Evolutionary conservation across 345 rosid species (phyloP), one percentile per base, ranked within the genome.

Genomic region (Bruguiera gymnorhiza): DNA sequence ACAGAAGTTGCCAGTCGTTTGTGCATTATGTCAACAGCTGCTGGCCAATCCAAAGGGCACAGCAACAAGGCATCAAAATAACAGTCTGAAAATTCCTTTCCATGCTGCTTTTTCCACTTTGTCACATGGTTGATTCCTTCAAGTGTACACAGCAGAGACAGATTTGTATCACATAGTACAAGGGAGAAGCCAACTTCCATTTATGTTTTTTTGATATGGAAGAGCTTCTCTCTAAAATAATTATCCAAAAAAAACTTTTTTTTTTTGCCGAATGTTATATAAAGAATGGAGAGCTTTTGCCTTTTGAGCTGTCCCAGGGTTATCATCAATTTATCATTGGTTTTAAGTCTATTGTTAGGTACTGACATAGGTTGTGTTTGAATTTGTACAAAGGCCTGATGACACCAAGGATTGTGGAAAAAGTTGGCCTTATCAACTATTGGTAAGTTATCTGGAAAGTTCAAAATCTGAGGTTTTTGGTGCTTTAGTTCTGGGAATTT

Each of bases 1-100:
- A 85, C 96, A 3, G 93, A 88, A 75, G 80, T 90, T 60, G 88
- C 93, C 13, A 71, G 86, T 63, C 83, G 81, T 20, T 72, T 90
- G 74, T 86, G 96, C 36, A 79, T 81, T 31, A 80, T 90, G 93
- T 85, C 91, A 19, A 63, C 85, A 6, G 88, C 88, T 1, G 89
- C 90, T 4, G 29, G 60, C 5, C 87, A 78, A 73, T 66, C 79
- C 68, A 86, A 83, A 79, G 82, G 79, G 61, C 88, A 82, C 11
- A 79, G 70, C 67, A 84, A 83, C 62, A 86, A 86, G 78, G 79
- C 85, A 65, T 69, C 87, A 13, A 90, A 86, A 76, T 90, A 79
- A 56, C 23, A 2, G 60, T 24, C 29, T 55, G 60, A 56, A 56
- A 21, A 56, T 43, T 13, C 50, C 60, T 24, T 10, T 13, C 60